Evolutionary conservation across 225 moss, liverwort and hornwort species (phyloP).

Genomic region (Straminergon stramineum): DNA sequence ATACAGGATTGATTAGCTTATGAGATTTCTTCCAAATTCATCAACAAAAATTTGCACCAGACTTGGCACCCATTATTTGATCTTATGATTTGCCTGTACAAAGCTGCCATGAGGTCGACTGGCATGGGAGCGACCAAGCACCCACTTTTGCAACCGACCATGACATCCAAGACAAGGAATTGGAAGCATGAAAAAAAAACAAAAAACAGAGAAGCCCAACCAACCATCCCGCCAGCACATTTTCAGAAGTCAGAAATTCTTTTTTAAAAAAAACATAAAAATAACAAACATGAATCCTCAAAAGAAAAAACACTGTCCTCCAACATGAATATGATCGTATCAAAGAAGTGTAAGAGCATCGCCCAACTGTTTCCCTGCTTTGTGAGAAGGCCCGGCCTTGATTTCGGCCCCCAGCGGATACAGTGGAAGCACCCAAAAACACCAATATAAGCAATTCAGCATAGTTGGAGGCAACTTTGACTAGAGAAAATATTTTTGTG

Average conservation of each 20-base stretch:
- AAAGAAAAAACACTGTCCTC: neutral
- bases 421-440: too few relatives aligned
- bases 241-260: neutral
- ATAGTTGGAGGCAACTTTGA: too few relatives aligned
- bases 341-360: neutral
- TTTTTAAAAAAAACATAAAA: neutral
- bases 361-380: neutral
- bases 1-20: neutral
- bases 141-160: neutral
- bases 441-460: too few relatives aligned
- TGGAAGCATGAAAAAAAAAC: neutral
- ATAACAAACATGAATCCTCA: neutral
- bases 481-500: too few relatives aligned
- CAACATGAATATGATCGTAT: neutral
- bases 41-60: too few relatives aligned
- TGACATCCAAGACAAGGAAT: neutral
- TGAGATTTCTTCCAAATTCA: neutral
- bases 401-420: neutral
- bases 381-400: neutral
- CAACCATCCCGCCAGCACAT: neutral
- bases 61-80: neutral
- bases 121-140: neutral
- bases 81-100: conserved; percentile 9
- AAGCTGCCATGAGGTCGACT: conserved; percentile 8
- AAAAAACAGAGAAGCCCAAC: too few relatives aligned